Conservation (phyloP, 2,329 filamentous ascomycete species). For the Westerdykella sp. region DNA sequence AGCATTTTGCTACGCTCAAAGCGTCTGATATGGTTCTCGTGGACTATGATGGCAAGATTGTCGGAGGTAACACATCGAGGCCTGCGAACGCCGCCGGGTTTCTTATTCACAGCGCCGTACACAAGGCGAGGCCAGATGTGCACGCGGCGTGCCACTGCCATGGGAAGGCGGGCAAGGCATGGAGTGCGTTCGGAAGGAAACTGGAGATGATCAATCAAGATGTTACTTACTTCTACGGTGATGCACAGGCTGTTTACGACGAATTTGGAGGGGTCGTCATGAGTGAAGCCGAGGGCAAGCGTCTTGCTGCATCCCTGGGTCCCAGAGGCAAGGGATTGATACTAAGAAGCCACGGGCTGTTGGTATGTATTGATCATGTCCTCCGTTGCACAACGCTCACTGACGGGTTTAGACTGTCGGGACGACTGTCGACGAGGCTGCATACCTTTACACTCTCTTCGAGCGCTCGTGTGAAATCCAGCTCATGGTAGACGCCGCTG, state of each 20-base stretch:
- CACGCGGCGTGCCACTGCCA: constrained; percentile 65
- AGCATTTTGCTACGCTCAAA: constrained; percentile 59
- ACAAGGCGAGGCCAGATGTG: constrained; percentile 60
- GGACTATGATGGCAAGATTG: constrained; percentile 55
- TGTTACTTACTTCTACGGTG: constrained; percentile 57
- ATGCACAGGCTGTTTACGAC: constrained; percentile 59
- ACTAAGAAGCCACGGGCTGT: constrained; percentile 64
- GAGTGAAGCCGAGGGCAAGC: constrained; percentile 56
- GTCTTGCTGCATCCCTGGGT: constrained; percentile 59
- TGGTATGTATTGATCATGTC: constrained; percentile 31
- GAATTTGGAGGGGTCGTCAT: constrained; percentile 61
- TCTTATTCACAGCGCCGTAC: constrained; percentile 62
- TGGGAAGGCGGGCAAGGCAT: constrained; percentile 60
- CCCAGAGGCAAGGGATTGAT: constrained; percentile 57
- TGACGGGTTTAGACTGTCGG: constrained; percentile 51
- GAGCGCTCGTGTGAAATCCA: constrained; percentile 65
- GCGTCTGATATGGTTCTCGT: constrained; percentile 63
- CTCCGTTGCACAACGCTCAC: constrained; percentile 1
- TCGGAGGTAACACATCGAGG: constrained; percentile 55
- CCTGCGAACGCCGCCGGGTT: constrained; percentile 64
- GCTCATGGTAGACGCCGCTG: constrained; percentile 61
- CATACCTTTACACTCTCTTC: constrained; percentile 62
- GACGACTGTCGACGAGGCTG: constrained; percentile 66
- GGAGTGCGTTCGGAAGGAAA: constrained; percentile 57
- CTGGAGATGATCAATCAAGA: constrained; percentile 68